Evolutionary conservation across 768 basidiomycete species (phyloP).

Genomic region (Cantharellus anzutake): DNA sequence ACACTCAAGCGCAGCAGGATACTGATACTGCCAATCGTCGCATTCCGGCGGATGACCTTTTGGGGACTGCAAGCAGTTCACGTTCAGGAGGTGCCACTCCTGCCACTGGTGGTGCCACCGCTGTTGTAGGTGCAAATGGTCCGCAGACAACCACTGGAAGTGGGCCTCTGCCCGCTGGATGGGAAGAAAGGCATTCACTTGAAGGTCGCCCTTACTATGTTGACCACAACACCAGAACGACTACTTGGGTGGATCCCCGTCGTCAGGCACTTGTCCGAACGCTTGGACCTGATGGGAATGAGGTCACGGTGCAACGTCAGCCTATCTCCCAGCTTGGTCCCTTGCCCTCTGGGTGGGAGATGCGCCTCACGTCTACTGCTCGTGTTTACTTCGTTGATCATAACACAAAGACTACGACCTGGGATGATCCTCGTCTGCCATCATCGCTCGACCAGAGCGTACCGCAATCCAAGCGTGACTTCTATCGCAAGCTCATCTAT

Average conservation of each 20-base stretch:
- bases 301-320: constrained; percentile 23
- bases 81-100: constrained; percentile 12
- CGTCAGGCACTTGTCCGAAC: constrained; percentile 93
- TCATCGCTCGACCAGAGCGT: constrained; percentile 85
- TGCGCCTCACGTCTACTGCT: constrained; percentile 95
- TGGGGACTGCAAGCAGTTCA: constrained; percentile 31
- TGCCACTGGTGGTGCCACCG: not conserved
- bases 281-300: constrained; percentile 80
- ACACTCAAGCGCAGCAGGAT: constrained; percentile 36
- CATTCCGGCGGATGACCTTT: constrained; percentile 64
- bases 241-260: constrained; percentile 99
- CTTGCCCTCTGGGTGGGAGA: constrained; percentile 96
- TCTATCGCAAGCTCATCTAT: constrained; percentile 86
- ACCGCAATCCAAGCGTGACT: constrained; percentile 94
- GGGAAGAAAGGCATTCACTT: constrained; percentile 97
- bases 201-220: constrained; percentile 98
- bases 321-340: constrained; percentile 94
- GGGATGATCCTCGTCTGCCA: constrained; percentile 85
- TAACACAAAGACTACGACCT: constrained; percentile 36
- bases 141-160: constrained; percentile 46
- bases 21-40: constrained; percentile 72
- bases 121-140: constrained; percentile 9
- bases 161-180: constrained; percentile 85
- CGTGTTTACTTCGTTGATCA: constrained; percentile 81
- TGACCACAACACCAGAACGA: constrained; percentile 97